Percentiles rank a stretch among this genome's conserved stretches.
These are phyloP conservation scores for Cocos nucifera DNA, from an alignment of 176 grass and related monocot species.

Conservation along the genomic window DNA sequence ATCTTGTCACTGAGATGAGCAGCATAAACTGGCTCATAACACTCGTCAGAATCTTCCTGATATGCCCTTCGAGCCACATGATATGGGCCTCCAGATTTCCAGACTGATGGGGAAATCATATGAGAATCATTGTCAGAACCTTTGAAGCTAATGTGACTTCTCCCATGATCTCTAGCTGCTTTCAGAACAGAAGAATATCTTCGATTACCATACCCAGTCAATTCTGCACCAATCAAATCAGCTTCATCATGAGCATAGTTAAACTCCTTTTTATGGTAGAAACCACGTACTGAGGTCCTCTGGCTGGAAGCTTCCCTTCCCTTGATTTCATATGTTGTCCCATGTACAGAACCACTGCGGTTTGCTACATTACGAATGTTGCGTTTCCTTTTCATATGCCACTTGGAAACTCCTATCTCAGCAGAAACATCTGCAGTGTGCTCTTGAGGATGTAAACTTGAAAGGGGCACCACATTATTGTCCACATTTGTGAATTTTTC, in stretches of 20 bases:
- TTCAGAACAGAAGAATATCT: conserved; percentile 40
- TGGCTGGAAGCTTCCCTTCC: conserved; percentile 34
- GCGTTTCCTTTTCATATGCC: conserved; percentile 98
- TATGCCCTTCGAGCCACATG: conserved; percentile 23
- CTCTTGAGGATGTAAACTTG: conserved; percentile 43
- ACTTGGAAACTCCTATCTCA: conserved; percentile 65
- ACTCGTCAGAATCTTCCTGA: conserved; percentile 34
- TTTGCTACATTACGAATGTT: conserved; percentile 67
- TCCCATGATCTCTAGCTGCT: conserved; percentile 43
- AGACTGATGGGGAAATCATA: conserved; percentile 28
- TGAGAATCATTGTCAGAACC: conserved; percentile 40
- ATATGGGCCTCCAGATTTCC: conserved; percentile 28
- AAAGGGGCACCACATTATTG: conserved; percentile 31
- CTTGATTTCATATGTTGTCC: conserved; percentile 24
- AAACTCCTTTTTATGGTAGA: conserved; percentile 60
- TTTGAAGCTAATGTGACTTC: conserved; percentile 33
- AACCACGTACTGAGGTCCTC: conserved; percentile 24
- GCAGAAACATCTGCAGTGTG: conserved; percentile 46
- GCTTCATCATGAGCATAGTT: conserved; percentile 46
- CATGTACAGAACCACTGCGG: conserved; percentile 38
- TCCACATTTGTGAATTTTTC: conserved; percentile 49
- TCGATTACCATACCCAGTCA: conserved; percentile 41
- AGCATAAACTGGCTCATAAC: conserved; percentile 34
- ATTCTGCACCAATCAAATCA: conserved; percentile 33
- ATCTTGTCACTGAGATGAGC: conserved; percentile 28